These are phyloP conservation scores for Boechera stricta DNA, from an alignment of 345 rosid genomes.

Conservation along the genomic window DNA sequence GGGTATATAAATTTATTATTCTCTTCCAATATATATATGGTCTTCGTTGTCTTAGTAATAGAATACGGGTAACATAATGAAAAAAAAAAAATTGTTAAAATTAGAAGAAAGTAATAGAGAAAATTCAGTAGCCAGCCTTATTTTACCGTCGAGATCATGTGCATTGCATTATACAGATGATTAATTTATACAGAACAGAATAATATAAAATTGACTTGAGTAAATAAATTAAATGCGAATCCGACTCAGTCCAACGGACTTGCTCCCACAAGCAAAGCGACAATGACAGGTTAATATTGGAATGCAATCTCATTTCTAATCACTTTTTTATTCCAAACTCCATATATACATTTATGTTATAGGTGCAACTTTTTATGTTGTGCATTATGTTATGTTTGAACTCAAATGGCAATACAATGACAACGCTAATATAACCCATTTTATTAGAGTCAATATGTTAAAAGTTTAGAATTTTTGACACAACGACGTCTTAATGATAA, in stretches of 20 bases:
- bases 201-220: background rate
- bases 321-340: slow-evolving; percentile 18
- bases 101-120: slow-evolving; percentile 10
- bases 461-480: no score
- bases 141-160: slow-evolving; percentile 49
- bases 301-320: slow-evolving; percentile 38
- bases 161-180: slow-evolving; percentile 36
- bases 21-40: background rate
- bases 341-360: background rate
- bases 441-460: background rate
- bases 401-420: background rate
- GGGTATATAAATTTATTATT: slow-evolving; percentile 14
- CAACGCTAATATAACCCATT: no score
- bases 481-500: no score
- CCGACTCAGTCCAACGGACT: slow-evolving; percentile 43
- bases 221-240: slow-evolving; percentile 38
- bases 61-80: background rate
- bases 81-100: no score
- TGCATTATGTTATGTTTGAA: background rate
- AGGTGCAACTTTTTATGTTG: background rate
- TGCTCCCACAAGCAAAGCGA: slow-evolving; percentile 42
- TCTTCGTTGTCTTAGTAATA: background rate
- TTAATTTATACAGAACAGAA: slow-evolving; percentile 24
- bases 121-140: slow-evolving; percentile 38
- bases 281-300: slow-evolving; percentile 41